Base-by-base conservation (phyloP, 2,329 filamentous ascomycete species). In the Neonectria sp. region DNA sequence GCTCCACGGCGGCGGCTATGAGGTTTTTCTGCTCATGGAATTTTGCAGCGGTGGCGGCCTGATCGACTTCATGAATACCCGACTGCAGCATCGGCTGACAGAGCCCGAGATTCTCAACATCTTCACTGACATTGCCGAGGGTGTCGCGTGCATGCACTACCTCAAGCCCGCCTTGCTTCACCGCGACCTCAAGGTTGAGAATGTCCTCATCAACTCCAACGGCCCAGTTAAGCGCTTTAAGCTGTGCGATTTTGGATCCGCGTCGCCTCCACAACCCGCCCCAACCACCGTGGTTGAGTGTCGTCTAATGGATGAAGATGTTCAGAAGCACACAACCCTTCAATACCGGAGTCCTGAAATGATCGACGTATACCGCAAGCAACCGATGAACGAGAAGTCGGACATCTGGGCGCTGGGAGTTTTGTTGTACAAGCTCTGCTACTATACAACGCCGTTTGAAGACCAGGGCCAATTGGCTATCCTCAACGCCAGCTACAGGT, bases 1-100 rank as follows among this genome's bases (percentile, higher is more conserved):
- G 82, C 85, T 98, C 75, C 92, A 93, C 76, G 94, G 93, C 58
- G 95, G 95, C 48, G 96, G 96, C 65, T 99, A 97, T 81, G 96
- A 99, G 85, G 96, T 99, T 65, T 99, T 99, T 77, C 82, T 99
- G 77, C 91, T 99, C 71, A 99, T 99, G 96, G 96, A 99, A 80
- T 98, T 92, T 82, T 99, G 96, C 84, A 91, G 93, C 77, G 96
- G 96, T 57, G 96, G 96, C 71, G 95, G 96, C 40, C 84, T 99
- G 79, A 99, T 99, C 79, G 96, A 99, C 83, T 99, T 98, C 80
- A 99, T 99, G 96, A 99, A 99, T 83, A 99, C 96, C 40, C 90
- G 96, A 60, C 85, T 99, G 76, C 96, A 99, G 83, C 95, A 99
- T 80, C 93, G 96, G 57, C 86, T 99, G 81, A 99, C 95, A 40